Evolutionary conservation across 345 rosid species (phyloP).

Genomic region (Moricandia arvensis): DNA sequence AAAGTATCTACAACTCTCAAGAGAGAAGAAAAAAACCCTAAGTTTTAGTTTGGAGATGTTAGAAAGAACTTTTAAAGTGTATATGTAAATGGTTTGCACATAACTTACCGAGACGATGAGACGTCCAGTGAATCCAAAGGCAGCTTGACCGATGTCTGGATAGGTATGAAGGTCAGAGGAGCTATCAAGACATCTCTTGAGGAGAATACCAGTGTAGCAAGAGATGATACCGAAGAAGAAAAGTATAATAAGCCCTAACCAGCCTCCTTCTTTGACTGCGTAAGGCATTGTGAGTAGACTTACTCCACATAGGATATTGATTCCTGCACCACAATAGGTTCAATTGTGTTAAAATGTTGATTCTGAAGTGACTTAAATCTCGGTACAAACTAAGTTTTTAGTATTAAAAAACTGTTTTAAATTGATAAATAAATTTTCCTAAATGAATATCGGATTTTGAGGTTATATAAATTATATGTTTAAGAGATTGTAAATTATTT

Average conservation of each 20-base stretch:
- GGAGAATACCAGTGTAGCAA: constrained; percentile 62
- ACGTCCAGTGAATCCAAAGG: constrained; percentile 70
- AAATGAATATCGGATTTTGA: not conserved
- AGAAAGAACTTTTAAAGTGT: not conserved
- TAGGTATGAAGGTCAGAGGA: constrained; percentile 61
- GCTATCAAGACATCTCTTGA: constrained; percentile 72
- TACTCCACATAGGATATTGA: constrained; percentile 68
- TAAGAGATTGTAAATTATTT: not conserved
- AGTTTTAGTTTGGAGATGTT: not conserved
- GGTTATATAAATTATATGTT: not conserved
- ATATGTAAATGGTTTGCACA: not conserved
- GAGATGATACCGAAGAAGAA: constrained; percentile 48
- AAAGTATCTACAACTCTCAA: constrained; percentile 51
- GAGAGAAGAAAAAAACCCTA: not conserved
- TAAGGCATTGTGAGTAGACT: constrained; percentile 73
- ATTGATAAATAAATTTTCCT: not conserved
- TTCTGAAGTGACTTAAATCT: not conserved
- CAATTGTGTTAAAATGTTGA: not conserved
- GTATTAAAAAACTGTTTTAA: not conserved
- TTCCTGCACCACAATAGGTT: constrained; percentile 42
- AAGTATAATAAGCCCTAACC: constrained; percentile 60
- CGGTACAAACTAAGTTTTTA: too few species aligned
- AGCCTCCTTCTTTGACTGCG: constrained; percentile 77
- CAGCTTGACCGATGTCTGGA: constrained; percentile 89
- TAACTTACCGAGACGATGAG: constrained; percentile 51